These are phyloP conservation scores for Cercospora sojina DNA, from an alignment of 2,329 filamentous ascomycete genomes.

Conservation along the genomic window DNA sequence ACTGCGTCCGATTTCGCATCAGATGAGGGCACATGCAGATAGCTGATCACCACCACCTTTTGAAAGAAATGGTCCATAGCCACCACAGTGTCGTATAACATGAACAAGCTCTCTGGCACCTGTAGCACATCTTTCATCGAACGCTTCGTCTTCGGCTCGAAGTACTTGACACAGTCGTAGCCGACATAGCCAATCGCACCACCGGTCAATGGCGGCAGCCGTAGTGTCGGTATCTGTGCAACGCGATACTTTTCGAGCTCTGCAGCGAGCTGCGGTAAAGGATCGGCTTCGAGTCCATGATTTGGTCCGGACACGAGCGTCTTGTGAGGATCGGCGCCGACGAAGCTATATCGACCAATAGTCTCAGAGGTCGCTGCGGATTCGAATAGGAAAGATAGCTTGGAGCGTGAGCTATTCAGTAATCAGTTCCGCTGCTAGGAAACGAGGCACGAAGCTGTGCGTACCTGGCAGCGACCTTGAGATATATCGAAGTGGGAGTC, in stretches of 20 bases:
- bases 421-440: not conserved
- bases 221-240: slow-evolving; percentile 76
- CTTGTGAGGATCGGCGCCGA: slow-evolving; percentile 76
- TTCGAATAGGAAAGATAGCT: slow-evolving; percentile 92
- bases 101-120: slow-evolving; percentile 92
- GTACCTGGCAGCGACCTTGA: slow-evolving; percentile 79
- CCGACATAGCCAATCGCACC: slow-evolving; percentile 96
- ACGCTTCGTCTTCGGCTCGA: slow-evolving; percentile 93
- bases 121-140: slow-evolving; percentile 78
- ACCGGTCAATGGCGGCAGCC: slow-evolving; percentile 81
- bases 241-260: slow-evolving; percentile 79
- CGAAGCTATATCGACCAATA: slow-evolving; percentile 92
- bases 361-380: slow-evolving; percentile 88
- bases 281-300: slow-evolving; percentile 80
- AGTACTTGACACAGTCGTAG: slow-evolving; percentile 96
- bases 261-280: slow-evolving; percentile 75
- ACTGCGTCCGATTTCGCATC: slow-evolving; percentile 50
- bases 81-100: slow-evolving; percentile 92
- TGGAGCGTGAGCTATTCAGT: slow-evolving; percentile 57
- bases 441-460: slow-evolving; percentile 33
- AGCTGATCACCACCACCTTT: slow-evolving; percentile 89
- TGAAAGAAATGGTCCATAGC: slow-evolving; percentile 95
- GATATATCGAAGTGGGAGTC: slow-evolving; percentile 90
- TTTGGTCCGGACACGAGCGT: slow-evolving; percentile 84
- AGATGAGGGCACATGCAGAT: slow-evolving; percentile 64